Conservation (phyloP, 208 protist genomes). For the Acanthamoeba lugdunensis region DNA sequence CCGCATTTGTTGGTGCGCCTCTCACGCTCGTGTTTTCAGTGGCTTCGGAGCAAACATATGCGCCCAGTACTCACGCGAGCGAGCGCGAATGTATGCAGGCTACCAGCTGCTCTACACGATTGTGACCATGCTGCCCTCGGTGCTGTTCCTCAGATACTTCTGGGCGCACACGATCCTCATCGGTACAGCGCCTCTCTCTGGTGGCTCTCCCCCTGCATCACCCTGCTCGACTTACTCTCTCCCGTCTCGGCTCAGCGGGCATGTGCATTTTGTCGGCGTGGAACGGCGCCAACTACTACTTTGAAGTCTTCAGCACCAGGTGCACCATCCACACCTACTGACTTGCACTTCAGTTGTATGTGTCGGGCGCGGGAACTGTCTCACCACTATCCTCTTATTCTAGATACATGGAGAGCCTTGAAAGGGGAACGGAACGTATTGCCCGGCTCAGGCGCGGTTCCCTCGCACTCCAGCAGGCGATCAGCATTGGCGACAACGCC, state of each 20-base stretch:
- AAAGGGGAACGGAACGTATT: slow-evolving; percentile 41
- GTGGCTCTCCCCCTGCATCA: neutral
- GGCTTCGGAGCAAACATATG: neutral
- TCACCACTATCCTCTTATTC: too few species aligned
- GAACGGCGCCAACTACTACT: slow-evolving; percentile 71
- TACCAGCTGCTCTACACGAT: slow-evolving; percentile 80
- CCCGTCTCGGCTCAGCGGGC: neutral
- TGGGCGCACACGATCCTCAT: slow-evolving; percentile 67
- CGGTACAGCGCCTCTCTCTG: neutral
- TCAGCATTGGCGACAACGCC: neutral
- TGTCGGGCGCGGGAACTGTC: too few species aligned
- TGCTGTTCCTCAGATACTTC: slow-evolving; percentile 71
- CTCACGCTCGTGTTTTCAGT: neutral
- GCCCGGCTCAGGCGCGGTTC: slow-evolving; percentile 42
- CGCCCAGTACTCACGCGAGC: neutral
- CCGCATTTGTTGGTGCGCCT: slow-evolving; percentile 1
- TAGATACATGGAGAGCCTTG: slow-evolving; percentile 56
- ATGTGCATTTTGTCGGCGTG: slow-evolving; percentile 55
- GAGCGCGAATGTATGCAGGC: neutral
- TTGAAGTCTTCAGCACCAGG: slow-evolving; percentile 58
- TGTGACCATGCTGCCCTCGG: slow-evolving; percentile 62
- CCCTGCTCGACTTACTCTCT: neutral
- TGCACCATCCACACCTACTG: too few species aligned
- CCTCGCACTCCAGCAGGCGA: neutral
- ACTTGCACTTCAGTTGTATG: too few species aligned